Conservation (phyloP, 805 yeast genomes). For the Barnettozyma populi region DNA sequence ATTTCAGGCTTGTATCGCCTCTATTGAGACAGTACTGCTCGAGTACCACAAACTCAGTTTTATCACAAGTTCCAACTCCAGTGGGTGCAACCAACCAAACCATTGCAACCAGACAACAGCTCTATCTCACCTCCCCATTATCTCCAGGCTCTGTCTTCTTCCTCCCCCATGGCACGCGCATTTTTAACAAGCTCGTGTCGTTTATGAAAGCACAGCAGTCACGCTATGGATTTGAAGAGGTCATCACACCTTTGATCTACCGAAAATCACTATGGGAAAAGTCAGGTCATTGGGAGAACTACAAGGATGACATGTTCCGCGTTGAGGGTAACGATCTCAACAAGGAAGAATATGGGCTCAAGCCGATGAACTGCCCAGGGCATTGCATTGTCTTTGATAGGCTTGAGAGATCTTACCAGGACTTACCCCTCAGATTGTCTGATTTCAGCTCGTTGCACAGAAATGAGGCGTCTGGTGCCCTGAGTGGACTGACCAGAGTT, state of each 20-base stretch:
- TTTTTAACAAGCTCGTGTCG: slow-evolving; percentile 69
- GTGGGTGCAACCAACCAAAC: slow-evolving; percentile 20
- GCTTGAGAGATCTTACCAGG: slow-evolving; percentile 76
- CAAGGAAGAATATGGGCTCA: slow-evolving; percentile 64
- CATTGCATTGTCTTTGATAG: slow-evolving; percentile 81
- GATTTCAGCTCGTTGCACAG: slow-evolving; percentile 92
- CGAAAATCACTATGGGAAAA: slow-evolving; percentile 80
- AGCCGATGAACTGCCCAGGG: slow-evolving; percentile 96
- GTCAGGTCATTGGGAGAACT: slow-evolving; percentile 95
- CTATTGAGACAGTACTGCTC: slow-evolving; percentile 7
- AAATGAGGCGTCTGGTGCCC: slow-evolving; percentile 92
- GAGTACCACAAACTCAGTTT: background rate
- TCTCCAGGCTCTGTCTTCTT: slow-evolving; percentile 94
- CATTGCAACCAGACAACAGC: slow-evolving; percentile 48
- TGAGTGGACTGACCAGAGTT: slow-evolving; percentile 88
- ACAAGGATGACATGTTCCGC: slow-evolving; percentile 89
- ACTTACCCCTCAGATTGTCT: slow-evolving; percentile 76
- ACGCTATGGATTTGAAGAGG: slow-evolving; percentile 83
- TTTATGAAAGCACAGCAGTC: slow-evolving; percentile 86
- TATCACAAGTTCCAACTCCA: slow-evolving; percentile 15
- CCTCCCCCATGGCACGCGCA: slow-evolving; percentile 85
- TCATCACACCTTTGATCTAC: slow-evolving; percentile 85
- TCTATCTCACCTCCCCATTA: slow-evolving; percentile 71
- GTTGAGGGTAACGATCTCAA: slow-evolving; percentile 53
- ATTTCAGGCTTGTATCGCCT: background rate